phyloP scores from a whole-genome alignment of 2,329 filamentous ascomycete genomes.

The Trichoderma afroharzianum region DNA sequence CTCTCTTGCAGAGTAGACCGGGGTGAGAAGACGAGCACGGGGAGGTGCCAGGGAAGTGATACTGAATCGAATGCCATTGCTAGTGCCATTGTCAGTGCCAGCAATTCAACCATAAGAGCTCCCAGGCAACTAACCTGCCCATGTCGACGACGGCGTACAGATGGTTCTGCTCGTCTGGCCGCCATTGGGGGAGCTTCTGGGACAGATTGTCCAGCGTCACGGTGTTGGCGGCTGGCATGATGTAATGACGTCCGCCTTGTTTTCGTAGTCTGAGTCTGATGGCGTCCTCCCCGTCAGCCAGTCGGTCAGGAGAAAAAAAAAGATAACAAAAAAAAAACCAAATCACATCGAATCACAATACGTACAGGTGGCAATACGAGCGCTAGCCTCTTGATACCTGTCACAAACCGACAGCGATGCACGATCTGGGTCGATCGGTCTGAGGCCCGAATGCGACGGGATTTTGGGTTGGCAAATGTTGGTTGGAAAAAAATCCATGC shows the following conservation, averaged over 20 bases:
- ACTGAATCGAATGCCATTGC: slow-evolving; percentile 91
- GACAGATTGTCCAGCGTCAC: slow-evolving; percentile 51
- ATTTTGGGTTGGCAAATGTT: neutral
- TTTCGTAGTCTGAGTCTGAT: neutral
- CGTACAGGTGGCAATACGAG: neutral
- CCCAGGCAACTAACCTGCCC: slow-evolving; percentile 45
- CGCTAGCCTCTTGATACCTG: neutral
- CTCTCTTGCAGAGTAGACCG: slow-evolving; percentile 73
- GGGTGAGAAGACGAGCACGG: slow-evolving; percentile 67
- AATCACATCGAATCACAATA: neutral
- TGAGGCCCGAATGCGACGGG: slow-evolving; percentile 9
- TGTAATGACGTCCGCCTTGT: slow-evolving; percentile 7
- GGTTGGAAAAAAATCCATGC: slow-evolving; percentile 8
- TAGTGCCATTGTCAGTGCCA: slow-evolving; percentile 30
- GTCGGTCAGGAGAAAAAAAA: neutral
- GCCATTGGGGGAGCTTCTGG: slow-evolving; percentile 48
- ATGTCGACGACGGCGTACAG: slow-evolving; percentile 58
- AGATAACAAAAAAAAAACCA: neutral
- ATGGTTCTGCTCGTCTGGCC: slow-evolving; percentile 43
- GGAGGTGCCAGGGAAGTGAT: slow-evolving; percentile 76
- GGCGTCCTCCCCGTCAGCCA: neutral
- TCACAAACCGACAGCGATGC: slow-evolving; percentile 5
- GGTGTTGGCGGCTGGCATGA: slow-evolving; percentile 38
- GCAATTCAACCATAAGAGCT: neutral
- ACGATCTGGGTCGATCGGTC: slow-evolving; percentile 12